Evolutionary conservation across 352 stramenopile species (phyloP).

Genomic region (Phytophthora pinifolia): DNA sequence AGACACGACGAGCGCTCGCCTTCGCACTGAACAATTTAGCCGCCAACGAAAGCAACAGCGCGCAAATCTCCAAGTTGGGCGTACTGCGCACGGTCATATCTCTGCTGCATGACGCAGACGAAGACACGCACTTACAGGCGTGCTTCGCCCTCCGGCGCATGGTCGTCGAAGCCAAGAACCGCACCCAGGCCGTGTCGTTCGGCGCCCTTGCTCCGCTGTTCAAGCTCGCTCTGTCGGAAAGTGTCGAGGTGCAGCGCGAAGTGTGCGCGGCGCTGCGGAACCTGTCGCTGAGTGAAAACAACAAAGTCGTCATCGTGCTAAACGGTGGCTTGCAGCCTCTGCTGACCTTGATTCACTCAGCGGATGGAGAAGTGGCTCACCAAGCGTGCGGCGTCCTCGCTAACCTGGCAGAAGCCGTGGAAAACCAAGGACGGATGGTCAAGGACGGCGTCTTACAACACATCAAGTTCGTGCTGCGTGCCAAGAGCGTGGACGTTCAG

Average conservation of each 20-base stretch:
- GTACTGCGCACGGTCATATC: constrained; percentile 83
- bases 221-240: constrained; percentile 77
- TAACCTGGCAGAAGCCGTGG: constrained; percentile 92
- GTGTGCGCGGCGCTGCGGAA: constrained; percentile 93
- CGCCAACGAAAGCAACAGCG: constrained; percentile 89
- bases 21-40: constrained; percentile 96
- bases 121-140: constrained; percentile 93
- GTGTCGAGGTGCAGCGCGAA: constrained; percentile 92
- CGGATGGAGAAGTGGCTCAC: constrained; percentile 91
- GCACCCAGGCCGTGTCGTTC: constrained; percentile 92
- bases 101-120: constrained; percentile 88
- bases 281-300: constrained; percentile 90
- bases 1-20: constrained; percentile 90
- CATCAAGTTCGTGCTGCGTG: constrained; percentile 94
- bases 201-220: constrained; percentile 91
- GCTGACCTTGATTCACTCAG: constrained; percentile 87
- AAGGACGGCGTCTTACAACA: constrained; percentile 95
- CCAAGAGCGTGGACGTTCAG: constrained; percentile 92
- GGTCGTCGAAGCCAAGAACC: constrained; percentile 89
- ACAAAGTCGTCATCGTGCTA: constrained; percentile 92
- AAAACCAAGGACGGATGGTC: constrained; percentile 96
- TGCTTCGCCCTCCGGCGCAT: constrained; percentile 93
- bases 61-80: constrained; percentile 83
- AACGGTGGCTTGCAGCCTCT: constrained; percentile 85
- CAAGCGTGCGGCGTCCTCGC: constrained; percentile 91